Evolutionary conservation across 768 basidiomycete genomes (phyloP).

Genomic region (Suillus fuscotomentosus): DNA sequence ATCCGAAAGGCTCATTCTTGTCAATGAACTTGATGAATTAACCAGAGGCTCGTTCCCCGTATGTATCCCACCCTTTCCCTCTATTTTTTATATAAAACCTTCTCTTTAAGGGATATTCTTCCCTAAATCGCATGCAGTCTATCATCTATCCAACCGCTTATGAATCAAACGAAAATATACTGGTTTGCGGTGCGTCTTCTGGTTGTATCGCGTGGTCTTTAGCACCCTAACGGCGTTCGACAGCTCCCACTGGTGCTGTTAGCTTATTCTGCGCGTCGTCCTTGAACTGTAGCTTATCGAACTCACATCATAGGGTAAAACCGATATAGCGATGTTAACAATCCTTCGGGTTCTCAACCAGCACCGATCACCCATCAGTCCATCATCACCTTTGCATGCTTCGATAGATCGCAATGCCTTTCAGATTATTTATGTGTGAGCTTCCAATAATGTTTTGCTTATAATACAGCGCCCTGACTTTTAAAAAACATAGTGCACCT

Average conservation of each 20-base stretch:
- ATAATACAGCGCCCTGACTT: neutral
- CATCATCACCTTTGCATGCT: slow-evolving; percentile 34
- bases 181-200: slow-evolving; percentile 48
- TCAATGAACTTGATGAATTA: slow-evolving; percentile 74
- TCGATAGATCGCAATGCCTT: slow-evolving; percentile 71
- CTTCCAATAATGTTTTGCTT: neutral
- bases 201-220: neutral
- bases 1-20: slow-evolving; percentile 67
- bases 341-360: slow-evolving; percentile 87
- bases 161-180: slow-evolving; percentile 93
- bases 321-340: slow-evolving; percentile 93
- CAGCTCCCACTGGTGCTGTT: slow-evolving; percentile 97
- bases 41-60: slow-evolving; percentile 85
- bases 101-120: slow-evolving; percentile 66
- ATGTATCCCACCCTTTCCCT: slow-evolving; percentile 18
- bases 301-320: slow-evolving; percentile 77
- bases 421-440: slow-evolving; percentile 96
- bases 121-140: slow-evolving; percentile 92
- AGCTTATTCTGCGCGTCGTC: slow-evolving; percentile 27
- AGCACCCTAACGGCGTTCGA: slow-evolving; percentile 1
- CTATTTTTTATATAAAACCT: neutral
- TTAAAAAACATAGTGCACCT: slow-evolving; percentile 61
- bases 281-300: slow-evolving; percentile 8
- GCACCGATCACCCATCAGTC: slow-evolving; percentile 41
- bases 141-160: slow-evolving; percentile 94